Evolutionary conservation across 2,329 filamentous ascomycete species (phyloP), one percentile per base, ranked within the genome.

Genomic region (Fusarium continuum): DNA sequence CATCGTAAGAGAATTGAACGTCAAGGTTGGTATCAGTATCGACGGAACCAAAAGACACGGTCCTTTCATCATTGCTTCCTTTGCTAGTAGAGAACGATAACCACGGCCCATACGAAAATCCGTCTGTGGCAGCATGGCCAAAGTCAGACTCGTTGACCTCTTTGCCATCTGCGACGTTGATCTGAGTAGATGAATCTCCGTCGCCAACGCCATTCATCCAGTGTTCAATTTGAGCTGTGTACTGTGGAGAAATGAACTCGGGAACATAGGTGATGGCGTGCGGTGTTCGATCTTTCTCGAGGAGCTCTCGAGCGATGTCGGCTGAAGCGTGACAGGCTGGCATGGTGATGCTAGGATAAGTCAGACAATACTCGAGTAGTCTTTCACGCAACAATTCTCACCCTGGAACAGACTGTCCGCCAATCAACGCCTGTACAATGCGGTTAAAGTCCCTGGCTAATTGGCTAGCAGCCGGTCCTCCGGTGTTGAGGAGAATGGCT

Each of bases 121-220:
- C 53, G 0, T 66, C 63, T 1, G 62, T 64, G 2, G 62, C 31
- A 1, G 53, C 51, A 25, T 65, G 63, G 1, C 63, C 63, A 59
- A 65, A 65, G 9, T 64, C 62, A 23, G 57, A 55, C 22, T 65
- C 63, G 9, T 43, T 28, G n/a, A 65, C 58, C 11, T 32, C 23
- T 23, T 39, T 36, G 3, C 63, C 63, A 40, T 66, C 63, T 5
- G 53, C 25, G 14, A 65, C 48, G 2, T 55, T 50, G 14, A 65
- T 66, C 9, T 50, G 48, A 3, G 36, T 48, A 3, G 62, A 59
- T 1, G 47, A 55, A 4, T 65, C 63, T 4, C 63, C 63, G 0
- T 65, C 58, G 4, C 63, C 63, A 22, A 65, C 63, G 2, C 52
- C 56, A 9, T 66, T 64, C 35, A 65, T 56, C 63, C 63, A 65